phyloP scores from a whole-genome alignment of 352 stramenopile species.

The Phytophthora rubi region DNA sequence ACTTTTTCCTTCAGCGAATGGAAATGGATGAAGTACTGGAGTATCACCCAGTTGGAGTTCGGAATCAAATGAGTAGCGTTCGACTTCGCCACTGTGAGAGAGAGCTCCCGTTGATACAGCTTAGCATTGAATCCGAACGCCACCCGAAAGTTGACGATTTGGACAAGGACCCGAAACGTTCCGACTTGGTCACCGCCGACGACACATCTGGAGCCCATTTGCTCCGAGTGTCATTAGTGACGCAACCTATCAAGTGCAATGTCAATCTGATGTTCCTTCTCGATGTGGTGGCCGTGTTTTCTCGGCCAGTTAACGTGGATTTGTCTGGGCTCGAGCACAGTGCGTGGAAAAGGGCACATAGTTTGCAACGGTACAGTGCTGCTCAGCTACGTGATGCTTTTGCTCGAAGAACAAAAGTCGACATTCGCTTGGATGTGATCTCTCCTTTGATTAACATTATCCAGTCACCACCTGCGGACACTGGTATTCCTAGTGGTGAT shows the following conservation, averaged over 20 bases:
- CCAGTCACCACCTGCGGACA: conserved; percentile 46
- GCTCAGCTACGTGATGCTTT: conserved; percentile 78
- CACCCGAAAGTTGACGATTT: conserved; percentile 25
- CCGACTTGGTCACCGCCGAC: conserved; percentile 11
- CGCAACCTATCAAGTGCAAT: conserved; percentile 83
- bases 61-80: conserved; percentile 78
- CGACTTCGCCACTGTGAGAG: conserved; percentile 70
- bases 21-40: conserved; percentile 71
- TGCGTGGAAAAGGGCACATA: conserved; percentile 78
- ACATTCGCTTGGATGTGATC: conserved; percentile 80
- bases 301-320: conserved; percentile 76
- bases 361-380: conserved; percentile 76
- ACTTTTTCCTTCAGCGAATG: conserved; percentile 81
- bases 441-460: conserved; percentile 82
- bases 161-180: conserved; percentile 21
- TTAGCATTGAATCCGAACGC: conserved; percentile 62
- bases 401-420: conserved; percentile 69
- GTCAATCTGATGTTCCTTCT: conserved; percentile 82
- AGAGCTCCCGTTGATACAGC: conserved; percentile 71
- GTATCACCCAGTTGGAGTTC: conserved; percentile 63
- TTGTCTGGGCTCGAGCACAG: conserved; percentile 73
- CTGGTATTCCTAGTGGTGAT: conserved; percentile 20
- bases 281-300: conserved; percentile 70
- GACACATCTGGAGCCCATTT: conserved; percentile 32
- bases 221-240: conserved; percentile 71